Evolutionary conservation across 441 rosid genomes (phyloP), one percentile per base, ranked within the genome.

Genomic region (Erodium texanum): DNA sequence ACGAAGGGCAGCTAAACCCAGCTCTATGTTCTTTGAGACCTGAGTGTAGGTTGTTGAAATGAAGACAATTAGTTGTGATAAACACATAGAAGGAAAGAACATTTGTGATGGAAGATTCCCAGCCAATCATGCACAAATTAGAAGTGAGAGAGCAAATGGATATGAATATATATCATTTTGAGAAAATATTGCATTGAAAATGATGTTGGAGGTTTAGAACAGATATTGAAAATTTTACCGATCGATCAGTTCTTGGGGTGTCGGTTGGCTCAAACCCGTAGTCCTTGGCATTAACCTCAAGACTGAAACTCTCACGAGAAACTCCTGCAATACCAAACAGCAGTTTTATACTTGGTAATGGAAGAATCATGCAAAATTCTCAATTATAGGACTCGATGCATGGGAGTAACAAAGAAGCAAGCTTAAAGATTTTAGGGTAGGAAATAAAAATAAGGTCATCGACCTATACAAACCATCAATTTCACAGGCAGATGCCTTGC

Each of bases 161-260:
- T 61, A 23, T 61, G 34, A 24, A 24, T 61, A 61, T 24, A 61
- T 61, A 52, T n/a, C 59, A 52, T 16, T 52, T 18, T 18, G 59
- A 52, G 52, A 52, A 52, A 50, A 16, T 15, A 16, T 52, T 52
- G 20, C 64, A 61, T 61, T 24, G 18, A 61, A 14, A 23, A 61
- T 9, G 36, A 10, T 19, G 34, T 20, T 34, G 48, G 58, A 52
- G 9, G 27, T 18, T 12, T 41, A 29, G 65, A 24, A 43, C 14
- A 18, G 62, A 27, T 24, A 16, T 9, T 52, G 24, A 23, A 16
- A 72, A 74, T 52, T 70, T 68, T 83, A 93, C 97, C 77, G 96
- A 93, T 86, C 95, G 84, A 77, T 93, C 98, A 70, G 92, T 88
- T 84, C 97, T 85, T 65, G 97, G 98, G 19, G 95, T 84, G 73